phyloP scores from a whole-genome alignment of 2,329 filamentous ascomycete genomes.

The Ceratocystis ficicola region DNA sequence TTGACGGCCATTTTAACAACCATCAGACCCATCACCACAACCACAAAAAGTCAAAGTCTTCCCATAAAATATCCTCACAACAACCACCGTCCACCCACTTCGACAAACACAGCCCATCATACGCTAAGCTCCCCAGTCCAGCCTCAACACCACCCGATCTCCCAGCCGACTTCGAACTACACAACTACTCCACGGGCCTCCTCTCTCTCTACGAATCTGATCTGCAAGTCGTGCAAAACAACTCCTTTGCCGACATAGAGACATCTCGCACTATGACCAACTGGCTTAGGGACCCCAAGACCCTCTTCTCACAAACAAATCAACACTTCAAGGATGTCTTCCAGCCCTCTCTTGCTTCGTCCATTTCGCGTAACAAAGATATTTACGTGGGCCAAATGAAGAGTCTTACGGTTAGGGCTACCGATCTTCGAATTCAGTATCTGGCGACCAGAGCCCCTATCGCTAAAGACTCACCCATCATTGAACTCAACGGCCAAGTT shows the following conservation, averaged over 20 bases:
- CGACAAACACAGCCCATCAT: slow-evolving; percentile 51
- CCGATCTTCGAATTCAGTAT: slow-evolving; percentile 56
- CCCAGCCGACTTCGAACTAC: slow-evolving; percentile 49
- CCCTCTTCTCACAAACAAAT: slow-evolving; percentile 55
- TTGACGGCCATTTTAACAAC: neutral
- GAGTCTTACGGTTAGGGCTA: slow-evolving; percentile 34
- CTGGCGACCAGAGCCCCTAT: slow-evolving; percentile 43
- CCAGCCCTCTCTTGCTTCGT: slow-evolving; percentile 36
- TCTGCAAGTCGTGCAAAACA: slow-evolving; percentile 52
- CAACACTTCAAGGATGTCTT: slow-evolving; percentile 59
- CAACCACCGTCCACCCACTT: slow-evolving; percentile 52
- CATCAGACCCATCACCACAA: slow-evolving; percentile 26
- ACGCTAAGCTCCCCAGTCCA: slow-evolving; percentile 57
- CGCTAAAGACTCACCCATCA: slow-evolving; percentile 45
- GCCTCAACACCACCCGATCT: slow-evolving; percentile 61
- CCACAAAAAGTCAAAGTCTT: slow-evolving; percentile 71
- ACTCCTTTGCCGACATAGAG: slow-evolving; percentile 63
- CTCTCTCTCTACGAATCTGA: slow-evolving; percentile 54
- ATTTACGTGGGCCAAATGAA: slow-evolving; percentile 42
- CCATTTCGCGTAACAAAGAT: slow-evolving; percentile 34
- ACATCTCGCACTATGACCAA: slow-evolving; percentile 62
- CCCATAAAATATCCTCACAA: slow-evolving; percentile 63
- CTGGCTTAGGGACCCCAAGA: slow-evolving; percentile 66
- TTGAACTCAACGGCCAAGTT: slow-evolving; percentile 67
- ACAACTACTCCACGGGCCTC: slow-evolving; percentile 65